A percentile compares a stretch with the other conserved stretches of the same genome.
phyloP scores from a whole-genome alignment of 768 basidiomycete species.

The Ramaria sp. region DNA sequence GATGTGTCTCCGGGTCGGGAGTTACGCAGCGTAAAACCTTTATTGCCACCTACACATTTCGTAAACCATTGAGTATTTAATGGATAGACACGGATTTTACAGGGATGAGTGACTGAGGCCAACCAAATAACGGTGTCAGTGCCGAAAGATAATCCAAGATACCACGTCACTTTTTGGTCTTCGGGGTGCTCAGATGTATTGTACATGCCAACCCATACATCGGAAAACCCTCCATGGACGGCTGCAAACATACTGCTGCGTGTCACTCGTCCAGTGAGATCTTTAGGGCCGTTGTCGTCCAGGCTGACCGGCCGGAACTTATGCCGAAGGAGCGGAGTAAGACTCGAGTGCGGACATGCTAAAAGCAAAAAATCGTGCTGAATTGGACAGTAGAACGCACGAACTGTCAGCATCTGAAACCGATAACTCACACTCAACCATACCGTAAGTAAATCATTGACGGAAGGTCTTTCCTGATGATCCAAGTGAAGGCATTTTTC shows the following conservation, averaged over 20 bases:
- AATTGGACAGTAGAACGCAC: not conserved
- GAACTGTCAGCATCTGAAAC: not conserved
- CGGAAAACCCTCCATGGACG: not conserved
- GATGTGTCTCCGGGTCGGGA: not conserved
- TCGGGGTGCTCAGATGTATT: not conserved
- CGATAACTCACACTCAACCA: not conserved
- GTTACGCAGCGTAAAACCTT: not conserved
- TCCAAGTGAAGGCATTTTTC: not conserved
- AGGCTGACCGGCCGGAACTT: no score
- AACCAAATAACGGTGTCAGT: not conserved
- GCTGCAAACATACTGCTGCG: not conserved
- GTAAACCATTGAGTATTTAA: not conserved
- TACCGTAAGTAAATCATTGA: not conserved
- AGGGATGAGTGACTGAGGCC: not conserved
- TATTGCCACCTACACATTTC: not conserved
- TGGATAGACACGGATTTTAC: not conserved
- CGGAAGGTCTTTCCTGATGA: not conserved
- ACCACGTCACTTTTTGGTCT: no score
- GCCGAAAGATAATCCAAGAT: not conserved
- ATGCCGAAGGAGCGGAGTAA: no score
- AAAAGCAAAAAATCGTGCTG: not conserved
- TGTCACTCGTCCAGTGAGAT: not conserved
- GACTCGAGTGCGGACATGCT: not conserved
- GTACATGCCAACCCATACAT: not conserved
- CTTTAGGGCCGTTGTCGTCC: not conserved